Conservation (phyloP, 139 green algal species). For the Picochlorum sp. region DNA sequence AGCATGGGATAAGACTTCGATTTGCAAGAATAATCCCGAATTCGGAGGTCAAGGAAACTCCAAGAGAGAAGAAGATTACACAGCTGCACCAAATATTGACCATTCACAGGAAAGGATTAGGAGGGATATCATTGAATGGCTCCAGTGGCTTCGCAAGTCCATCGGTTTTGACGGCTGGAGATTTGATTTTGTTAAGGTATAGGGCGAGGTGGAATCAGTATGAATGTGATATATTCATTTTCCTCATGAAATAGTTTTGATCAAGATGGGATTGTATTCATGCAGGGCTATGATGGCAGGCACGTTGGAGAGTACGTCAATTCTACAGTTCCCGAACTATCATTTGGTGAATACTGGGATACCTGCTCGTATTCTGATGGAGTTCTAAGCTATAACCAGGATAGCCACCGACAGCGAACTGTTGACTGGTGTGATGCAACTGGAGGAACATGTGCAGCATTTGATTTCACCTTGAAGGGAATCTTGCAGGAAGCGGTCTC, state of each 20-base stretch:
- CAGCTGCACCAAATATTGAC: conserved; percentile 90
- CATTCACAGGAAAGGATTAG: conserved; percentile 73
- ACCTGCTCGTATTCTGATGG: conserved; percentile 85
- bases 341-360: conserved; percentile 95
- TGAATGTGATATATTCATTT: not conserved
- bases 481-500: conserved; percentile 87
- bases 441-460: conserved; percentile 75
- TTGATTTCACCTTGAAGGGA: conserved; percentile 89
- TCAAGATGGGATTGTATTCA: not conserved
- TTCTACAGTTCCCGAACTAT: conserved; percentile 70
- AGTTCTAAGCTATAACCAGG: conserved; percentile 96
- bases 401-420: conserved; percentile 77
- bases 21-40: conserved; percentile 75
- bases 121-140: conserved; percentile 73
- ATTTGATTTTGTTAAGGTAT: conserved; percentile 83
- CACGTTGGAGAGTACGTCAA: conserved; percentile 72
- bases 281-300: conserved; percentile 30
- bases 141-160: conserved; percentile 69
- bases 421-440: conserved; percentile 88
- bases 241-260: too few relatives aligned
- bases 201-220: conserved; percentile 2
- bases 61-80: conserved; percentile 80
- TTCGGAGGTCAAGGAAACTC: conserved; percentile 69
- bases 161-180: conserved; percentile 93
- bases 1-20: conserved; percentile 70